phyloP scores from a whole-genome alignment of 2,329 filamentous ascomycete genomes.

The Ophiostoma sp. region DNA sequence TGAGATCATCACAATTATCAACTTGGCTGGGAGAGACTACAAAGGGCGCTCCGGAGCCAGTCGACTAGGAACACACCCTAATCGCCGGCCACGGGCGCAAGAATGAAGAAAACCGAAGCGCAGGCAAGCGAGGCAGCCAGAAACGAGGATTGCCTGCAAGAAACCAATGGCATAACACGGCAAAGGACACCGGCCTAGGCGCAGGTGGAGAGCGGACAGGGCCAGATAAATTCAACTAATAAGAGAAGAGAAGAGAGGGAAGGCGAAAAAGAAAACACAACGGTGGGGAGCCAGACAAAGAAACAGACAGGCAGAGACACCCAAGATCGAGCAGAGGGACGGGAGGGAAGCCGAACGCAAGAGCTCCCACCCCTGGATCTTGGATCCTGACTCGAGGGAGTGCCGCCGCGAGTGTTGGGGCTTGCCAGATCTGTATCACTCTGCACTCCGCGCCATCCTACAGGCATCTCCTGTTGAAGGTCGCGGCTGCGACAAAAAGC shows the following conservation, averaged over 20 bases:
- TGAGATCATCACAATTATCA: not conserved
- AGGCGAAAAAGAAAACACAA: not conserved
- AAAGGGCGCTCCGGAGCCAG: not conserved
- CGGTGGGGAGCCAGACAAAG: not conserved
- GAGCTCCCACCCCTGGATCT: not conserved
- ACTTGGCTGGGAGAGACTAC: not conserved
- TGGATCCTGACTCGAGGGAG: not conserved
- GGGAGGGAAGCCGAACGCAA: not conserved
- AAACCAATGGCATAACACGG: constrained; percentile 10
- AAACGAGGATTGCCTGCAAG: not conserved
- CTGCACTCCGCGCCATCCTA: not conserved
- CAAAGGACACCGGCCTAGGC: not conserved
- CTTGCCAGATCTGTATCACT: not conserved
- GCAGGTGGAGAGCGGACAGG: not conserved
- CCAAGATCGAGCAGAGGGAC: not conserved
- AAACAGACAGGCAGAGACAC: not conserved
- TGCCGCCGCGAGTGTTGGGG: not conserved
- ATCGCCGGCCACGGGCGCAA: no score
- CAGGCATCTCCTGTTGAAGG: no score
- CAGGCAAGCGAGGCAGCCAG: no score
- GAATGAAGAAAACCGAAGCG: no score
- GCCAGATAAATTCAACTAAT: not conserved
- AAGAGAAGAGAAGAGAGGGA: not conserved
- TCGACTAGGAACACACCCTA: not conserved
- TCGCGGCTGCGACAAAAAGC: not conserved